Evolutionary conservation across 2,329 filamentous ascomycete species (phyloP).

Genomic region (Capronia americana): DNA sequence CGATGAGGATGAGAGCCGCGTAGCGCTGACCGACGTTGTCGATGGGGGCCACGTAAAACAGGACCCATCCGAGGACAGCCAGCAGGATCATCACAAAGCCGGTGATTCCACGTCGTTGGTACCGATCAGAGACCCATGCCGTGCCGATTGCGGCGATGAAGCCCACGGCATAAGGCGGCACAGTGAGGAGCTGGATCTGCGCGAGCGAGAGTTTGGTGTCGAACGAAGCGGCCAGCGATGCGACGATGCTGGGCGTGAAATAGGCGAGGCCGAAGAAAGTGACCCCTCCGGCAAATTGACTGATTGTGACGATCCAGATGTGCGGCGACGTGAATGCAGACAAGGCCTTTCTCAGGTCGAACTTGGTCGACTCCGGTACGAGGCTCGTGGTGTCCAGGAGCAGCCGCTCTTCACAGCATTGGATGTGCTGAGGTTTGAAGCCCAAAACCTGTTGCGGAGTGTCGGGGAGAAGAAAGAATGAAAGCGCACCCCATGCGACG

Average conservation of each 20-base stretch:
- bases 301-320: background rate
- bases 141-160: background rate
- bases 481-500: background rate
- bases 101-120: background rate
- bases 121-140: conserved; percentile 1
- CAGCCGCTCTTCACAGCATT: conserved; percentile 6
- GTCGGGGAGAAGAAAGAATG: conserved; percentile 4
- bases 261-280: background rate
- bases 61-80: background rate
- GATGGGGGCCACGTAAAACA: background rate
- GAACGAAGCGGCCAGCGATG: background rate
- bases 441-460: background rate
- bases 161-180: conserved; percentile 4
- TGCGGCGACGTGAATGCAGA: background rate
- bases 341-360: background rate
- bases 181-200: conserved; percentile 3
- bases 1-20: conserved; percentile 47
- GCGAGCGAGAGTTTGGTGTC: too few relatives aligned
- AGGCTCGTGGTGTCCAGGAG: background rate
- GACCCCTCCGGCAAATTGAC: background rate
- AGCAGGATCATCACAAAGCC: background rate
- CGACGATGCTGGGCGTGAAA: conserved; percentile 3
- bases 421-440: background rate
- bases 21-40: conserved; percentile 40
- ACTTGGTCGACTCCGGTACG: background rate